phyloP scores from a whole-genome alignment of 2,329 filamentous ascomycete species.

The Penicillium hesseltinei region DNA sequence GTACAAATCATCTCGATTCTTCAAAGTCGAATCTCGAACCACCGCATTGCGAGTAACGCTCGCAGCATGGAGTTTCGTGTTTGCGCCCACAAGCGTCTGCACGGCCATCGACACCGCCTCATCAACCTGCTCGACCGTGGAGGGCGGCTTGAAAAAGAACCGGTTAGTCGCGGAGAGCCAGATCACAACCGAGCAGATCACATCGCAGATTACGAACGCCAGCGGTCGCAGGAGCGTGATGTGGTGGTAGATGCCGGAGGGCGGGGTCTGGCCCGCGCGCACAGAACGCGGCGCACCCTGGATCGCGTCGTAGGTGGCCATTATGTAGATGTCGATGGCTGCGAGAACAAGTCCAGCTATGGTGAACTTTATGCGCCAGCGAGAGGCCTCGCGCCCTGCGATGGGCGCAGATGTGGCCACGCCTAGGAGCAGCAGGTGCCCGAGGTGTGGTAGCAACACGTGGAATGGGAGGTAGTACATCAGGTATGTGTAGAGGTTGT shows the following conservation, averaged over 20 bases:
- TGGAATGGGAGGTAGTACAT: conserved; percentile 72
- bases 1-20: conserved; percentile 66
- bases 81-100: conserved; percentile 57
- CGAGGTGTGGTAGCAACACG: conserved; percentile 72
- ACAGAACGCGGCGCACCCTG: conserved; percentile 58
- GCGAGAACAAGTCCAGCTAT: conserved; percentile 60
- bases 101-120: conserved; percentile 47
- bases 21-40: conserved; percentile 68
- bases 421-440: conserved; percentile 71
- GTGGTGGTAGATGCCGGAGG: conserved; percentile 33
- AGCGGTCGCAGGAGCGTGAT: conserved; percentile 62
- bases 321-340: conserved; percentile 63
- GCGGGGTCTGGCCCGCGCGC: conserved; percentile 62
- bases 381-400: conserved; percentile 60
- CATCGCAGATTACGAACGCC: conserved; percentile 64
- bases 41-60: conserved; percentile 79
- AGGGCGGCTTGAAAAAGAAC: conserved; percentile 64
- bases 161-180: conserved; percentile 79
- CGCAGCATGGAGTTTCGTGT: conserved; percentile 68
- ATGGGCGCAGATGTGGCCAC: conserved; percentile 68
- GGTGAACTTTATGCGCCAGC: conserved; percentile 71
- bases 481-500: conserved; percentile 69
- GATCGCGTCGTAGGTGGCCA: conserved; percentile 61
- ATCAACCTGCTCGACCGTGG: conserved; percentile 66
- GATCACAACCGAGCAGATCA: conserved; percentile 61